These are phyloP conservation scores for Escallonia rubra DNA, from an alignment of 129 eudicot genomes.

Conservation along the genomic window DNA sequence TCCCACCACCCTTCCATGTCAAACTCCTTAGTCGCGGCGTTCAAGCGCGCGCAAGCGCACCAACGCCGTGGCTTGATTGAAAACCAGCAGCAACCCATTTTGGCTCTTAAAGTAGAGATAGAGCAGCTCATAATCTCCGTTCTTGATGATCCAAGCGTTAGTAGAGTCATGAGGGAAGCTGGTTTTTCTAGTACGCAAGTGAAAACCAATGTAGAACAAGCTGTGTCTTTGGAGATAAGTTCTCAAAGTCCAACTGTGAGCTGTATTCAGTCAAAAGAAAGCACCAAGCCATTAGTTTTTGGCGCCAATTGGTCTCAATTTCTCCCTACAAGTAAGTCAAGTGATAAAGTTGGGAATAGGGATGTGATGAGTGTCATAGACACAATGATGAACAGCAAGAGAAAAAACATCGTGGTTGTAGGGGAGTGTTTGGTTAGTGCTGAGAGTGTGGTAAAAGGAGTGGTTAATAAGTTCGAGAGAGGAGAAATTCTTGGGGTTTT, in stretches of 20 bases:
- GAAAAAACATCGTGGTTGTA: conserved; percentile 53
- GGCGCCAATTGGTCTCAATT: conserved; percentile 16
- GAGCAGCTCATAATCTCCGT: conserved; percentile 76
- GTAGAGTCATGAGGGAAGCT: conserved; percentile 95
- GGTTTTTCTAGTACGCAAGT: conserved; percentile 84
- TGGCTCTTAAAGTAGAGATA: conserved; percentile 78
- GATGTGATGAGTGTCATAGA: conserved; percentile 62
- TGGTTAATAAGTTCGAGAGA: conserved; percentile 61
- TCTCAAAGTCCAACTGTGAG: conserved; percentile 26
- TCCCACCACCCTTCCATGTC: conserved; percentile 69
- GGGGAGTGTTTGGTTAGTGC: conserved; percentile 59
- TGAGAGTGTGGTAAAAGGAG: conserved; percentile 61
- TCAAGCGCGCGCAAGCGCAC: conserved; percentile 90
- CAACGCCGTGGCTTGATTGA: conserved; percentile 84
- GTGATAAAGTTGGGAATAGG: conserved; percentile 27
- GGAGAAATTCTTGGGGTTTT: conserved; percentile 42
- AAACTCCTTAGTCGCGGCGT: conserved; percentile 89
- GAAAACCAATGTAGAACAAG: conserved; percentile 67
- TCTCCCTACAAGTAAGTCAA: conserved; percentile 8
- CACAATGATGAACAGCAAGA: conserved; percentile 59
- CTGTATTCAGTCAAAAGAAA: conserved; percentile 26
- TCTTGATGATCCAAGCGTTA: conserved; percentile 92
- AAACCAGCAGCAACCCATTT: conserved; percentile 75
- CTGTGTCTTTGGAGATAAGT: conserved; percentile 37
- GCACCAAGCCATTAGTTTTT: conserved; percentile 35